Conservation (phyloP, 192 early-diverging fungal species). For the Dissophora ornata region DNA sequence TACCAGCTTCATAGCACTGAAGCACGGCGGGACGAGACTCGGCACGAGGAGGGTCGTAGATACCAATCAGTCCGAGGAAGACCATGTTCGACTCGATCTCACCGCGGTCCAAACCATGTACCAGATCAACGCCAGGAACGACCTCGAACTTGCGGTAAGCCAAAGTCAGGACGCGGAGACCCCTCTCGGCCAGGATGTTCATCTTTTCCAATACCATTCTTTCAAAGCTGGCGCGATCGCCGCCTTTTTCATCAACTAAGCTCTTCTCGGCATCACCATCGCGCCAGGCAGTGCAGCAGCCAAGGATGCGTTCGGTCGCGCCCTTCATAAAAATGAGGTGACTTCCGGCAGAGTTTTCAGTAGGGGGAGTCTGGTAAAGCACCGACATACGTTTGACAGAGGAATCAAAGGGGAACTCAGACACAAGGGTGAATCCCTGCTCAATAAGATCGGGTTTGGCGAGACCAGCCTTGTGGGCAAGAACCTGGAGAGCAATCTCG, state of each 20-base stretch:
- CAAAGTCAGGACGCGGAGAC: constrained; percentile 83
- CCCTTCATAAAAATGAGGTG: constrained; percentile 85
- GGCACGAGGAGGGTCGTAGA: constrained; percentile 91
- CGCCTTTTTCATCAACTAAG: constrained; percentile 50
- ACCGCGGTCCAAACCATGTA: constrained; percentile 57
- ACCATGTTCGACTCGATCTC: constrained; percentile 77
- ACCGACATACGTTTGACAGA: constrained; percentile 92
- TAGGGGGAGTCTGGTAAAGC: constrained; percentile 58
- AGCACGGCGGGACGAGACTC: constrained; percentile 74
- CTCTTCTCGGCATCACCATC: constrained; percentile 49
- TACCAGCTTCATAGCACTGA: constrained; percentile 88
- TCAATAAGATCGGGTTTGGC: constrained; percentile 72
- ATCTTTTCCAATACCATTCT: constrained; percentile 79
- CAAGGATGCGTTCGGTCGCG: constrained; percentile 89
- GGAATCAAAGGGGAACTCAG: constrained; percentile 73
- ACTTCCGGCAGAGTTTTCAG: constrained; percentile 27
- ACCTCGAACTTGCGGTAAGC: constrained; percentile 67
- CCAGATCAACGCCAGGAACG: constrained; percentile 47
- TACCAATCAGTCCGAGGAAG: constrained; percentile 90
- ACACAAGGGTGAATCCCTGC: constrained; percentile 50
- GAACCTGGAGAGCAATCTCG: constrained; percentile 91
- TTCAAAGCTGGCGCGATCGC: constrained; percentile 67
- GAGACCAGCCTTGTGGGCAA: constrained; percentile 82
- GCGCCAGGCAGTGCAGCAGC: constrained; percentile 72
- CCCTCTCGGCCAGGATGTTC: constrained; percentile 53